Evolutionary conservation across 768 basidiomycete genomes (phyloP).

Genomic region (Tricholoma sp.): DNA sequence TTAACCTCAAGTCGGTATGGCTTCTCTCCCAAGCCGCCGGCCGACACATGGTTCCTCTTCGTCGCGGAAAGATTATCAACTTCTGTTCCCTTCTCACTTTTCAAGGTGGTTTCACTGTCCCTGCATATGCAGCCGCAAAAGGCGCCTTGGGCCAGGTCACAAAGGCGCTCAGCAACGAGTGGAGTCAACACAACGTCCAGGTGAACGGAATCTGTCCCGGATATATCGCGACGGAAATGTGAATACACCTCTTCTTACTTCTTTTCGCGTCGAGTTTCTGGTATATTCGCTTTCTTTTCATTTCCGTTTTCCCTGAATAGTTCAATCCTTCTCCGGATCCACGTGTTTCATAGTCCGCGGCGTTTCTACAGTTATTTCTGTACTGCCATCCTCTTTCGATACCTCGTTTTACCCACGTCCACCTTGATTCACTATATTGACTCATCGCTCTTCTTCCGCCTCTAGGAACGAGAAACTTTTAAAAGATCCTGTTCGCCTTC

Average conservation of each 20-base stretch:
- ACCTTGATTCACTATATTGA: background rate
- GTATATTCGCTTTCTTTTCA: constrained; percentile 2
- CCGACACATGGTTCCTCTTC: constrained; percentile 76
- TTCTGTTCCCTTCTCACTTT: constrained; percentile 58
- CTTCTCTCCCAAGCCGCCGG: constrained; percentile 84
- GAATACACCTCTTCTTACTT: constrained; percentile 19
- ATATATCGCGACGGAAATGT: constrained; percentile 89
- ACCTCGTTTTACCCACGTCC: constrained; percentile 3
- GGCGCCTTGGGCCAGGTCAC: constrained; percentile 82
- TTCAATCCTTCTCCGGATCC: constrained; percentile 1
- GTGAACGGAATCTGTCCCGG: constrained; percentile 88
- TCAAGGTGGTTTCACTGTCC: constrained; percentile 69
- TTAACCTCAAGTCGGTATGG: constrained; percentile 87
- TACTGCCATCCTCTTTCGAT: background rate
- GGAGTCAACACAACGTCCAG: constrained; percentile 83
- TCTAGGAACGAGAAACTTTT: constrained; percentile 45
- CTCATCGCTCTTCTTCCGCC: background rate
- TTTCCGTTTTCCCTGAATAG: background rate
- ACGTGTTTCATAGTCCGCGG: constrained; percentile 4
- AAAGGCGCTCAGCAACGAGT: constrained; percentile 90
- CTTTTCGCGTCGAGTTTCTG: background rate
- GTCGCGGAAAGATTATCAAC: constrained; percentile 68
- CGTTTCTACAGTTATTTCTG: background rate
- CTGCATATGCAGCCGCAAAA: constrained; percentile 90
- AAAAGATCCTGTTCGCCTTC: constrained; percentile 54